Conservation (phyloP, 1,284 basidiomycete species). For the Puccinia horiana region DNA sequence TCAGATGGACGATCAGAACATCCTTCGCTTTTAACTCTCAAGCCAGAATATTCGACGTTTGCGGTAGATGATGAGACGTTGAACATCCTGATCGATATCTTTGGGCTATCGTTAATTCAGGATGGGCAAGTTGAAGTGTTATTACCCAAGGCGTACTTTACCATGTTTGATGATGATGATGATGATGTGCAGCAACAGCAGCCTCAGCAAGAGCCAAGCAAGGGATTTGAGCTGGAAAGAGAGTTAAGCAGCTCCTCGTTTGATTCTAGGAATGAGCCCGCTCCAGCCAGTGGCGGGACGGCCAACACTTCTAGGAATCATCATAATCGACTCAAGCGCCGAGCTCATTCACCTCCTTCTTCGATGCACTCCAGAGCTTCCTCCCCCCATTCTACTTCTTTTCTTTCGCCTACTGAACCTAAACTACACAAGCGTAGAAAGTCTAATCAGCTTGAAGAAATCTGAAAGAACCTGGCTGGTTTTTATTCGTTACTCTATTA, state of each 20-base stretch:
- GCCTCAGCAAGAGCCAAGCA: neutral
- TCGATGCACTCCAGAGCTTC: conserved; percentile 12
- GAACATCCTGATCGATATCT: conserved; percentile 28
- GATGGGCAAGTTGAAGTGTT: conserved; percentile 48
- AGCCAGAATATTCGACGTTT: conserved; percentile 14
- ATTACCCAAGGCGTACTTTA: conserved; percentile 23
- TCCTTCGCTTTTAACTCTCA: conserved; percentile 8
- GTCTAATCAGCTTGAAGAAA: conserved; percentile 7
- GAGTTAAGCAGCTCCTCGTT: neutral
- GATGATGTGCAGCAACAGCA: neutral
- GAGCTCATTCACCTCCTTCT: conserved; percentile 3
- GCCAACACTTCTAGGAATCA: neutral
- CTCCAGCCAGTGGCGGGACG: neutral
- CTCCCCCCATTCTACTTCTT: conserved; percentile 13
- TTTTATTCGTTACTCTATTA: neutral
- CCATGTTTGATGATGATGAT: conserved; percentile 12
- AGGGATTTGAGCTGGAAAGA: neutral
- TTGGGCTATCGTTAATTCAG: conserved; percentile 42
- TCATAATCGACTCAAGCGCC: conserved; percentile 10
- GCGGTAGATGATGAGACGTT: conserved; percentile 42
- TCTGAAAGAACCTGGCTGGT: neutral
- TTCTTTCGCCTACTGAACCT: conserved; percentile 14
- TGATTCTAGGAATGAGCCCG: neutral
- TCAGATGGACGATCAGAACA: neutral
- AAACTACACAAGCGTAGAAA: conserved; percentile 4